A percentile compares a stretch with the other conserved stretches of the same genome.
Conservation (phyloP, 2,329 filamentous ascomycete species). For the Trichophyton benhamiae region DNA sequence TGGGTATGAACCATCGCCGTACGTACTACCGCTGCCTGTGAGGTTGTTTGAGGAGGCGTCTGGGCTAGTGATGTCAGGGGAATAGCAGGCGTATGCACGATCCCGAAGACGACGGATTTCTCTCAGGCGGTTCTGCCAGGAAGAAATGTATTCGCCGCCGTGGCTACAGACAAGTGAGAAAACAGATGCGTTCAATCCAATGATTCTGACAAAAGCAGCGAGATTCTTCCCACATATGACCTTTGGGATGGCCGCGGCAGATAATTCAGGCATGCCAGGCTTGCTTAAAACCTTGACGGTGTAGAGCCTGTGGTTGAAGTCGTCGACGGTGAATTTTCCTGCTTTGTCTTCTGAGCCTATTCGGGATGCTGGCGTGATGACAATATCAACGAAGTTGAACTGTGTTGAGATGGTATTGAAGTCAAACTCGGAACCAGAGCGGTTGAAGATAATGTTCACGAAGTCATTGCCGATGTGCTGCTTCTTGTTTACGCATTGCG, state of each 20-base stretch:
- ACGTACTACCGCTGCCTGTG: neutral
- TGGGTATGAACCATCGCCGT: slow-evolving; percentile 5
- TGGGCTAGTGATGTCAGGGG: slow-evolving; percentile 20
- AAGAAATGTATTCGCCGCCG: slow-evolving; percentile 66
- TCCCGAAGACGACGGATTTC: slow-evolving; percentile 76
- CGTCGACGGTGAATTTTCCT: slow-evolving; percentile 11
- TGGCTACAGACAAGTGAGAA: slow-evolving; percentile 83
- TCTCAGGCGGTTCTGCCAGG: slow-evolving; percentile 75
- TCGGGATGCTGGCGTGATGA: slow-evolving; percentile 65
- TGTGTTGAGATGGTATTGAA: slow-evolving; percentile 89
- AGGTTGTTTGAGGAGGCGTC: neutral
- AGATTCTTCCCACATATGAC: slow-evolving; percentile 74
- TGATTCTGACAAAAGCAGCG: slow-evolving; percentile 70
- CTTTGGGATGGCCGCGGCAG: slow-evolving; percentile 77
- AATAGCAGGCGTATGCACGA: slow-evolving; percentile 21
- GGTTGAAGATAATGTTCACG: slow-evolving; percentile 97
- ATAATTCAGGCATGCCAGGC: slow-evolving; percentile 80
- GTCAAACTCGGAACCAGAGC: slow-evolving; percentile 76
- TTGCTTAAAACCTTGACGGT: slow-evolving; percentile 81
- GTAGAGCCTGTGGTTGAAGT: slow-evolving; percentile 52
- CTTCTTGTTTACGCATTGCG: slow-evolving; percentile 73
- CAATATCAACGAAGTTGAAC: slow-evolving; percentile 95
- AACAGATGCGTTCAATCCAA: slow-evolving; percentile 86
- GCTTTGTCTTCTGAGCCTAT: neutral
- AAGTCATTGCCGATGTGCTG: slow-evolving; percentile 93